A percentile compares a stretch with the other conserved stretches of the same genome.
Evolutionary conservation across 2,329 filamentous ascomycete species (phyloP).

Genomic region (Epichloe glyceriae): DNA sequence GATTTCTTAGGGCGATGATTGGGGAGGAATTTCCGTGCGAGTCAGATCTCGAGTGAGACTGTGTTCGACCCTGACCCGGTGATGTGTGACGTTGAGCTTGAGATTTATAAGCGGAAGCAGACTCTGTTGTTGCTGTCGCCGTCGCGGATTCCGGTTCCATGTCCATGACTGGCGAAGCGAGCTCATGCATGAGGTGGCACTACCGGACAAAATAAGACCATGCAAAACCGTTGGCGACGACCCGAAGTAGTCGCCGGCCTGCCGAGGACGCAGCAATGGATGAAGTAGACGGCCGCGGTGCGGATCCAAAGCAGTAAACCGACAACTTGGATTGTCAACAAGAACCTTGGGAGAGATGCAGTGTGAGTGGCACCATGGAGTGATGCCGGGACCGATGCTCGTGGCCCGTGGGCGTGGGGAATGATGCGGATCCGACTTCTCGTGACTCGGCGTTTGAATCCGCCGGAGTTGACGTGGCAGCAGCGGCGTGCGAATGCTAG

Average conservation of each 20-base stretch:
- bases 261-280: not conserved
- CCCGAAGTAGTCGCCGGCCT: not conserved
- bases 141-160: conserved; percentile 2
- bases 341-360: too few relatives aligned
- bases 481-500: too few relatives aligned
- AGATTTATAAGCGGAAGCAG: not conserved
- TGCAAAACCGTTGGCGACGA: not conserved
- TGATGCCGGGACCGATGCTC: too few relatives aligned
- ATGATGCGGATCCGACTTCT: too few relatives aligned
- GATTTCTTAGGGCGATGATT: conserved; percentile 27
- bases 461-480: too few relatives aligned
- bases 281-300: too few relatives aligned
- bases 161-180: conserved; percentile 3
- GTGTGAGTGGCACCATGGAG: too few relatives aligned
- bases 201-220: not conserved
- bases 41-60: not conserved
- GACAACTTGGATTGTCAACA: too few relatives aligned
- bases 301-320: too few relatives aligned
- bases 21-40: conserved; percentile 3
- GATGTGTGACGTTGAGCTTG: not conserved
- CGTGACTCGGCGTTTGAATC: too few relatives aligned
- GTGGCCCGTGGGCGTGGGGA: too few relatives aligned
- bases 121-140: not conserved
- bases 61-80: not conserved
- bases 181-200: too few relatives aligned